Evolutionary conservation across 257 asterid species (phyloP).

Genomic region (Lantana camara): DNA sequence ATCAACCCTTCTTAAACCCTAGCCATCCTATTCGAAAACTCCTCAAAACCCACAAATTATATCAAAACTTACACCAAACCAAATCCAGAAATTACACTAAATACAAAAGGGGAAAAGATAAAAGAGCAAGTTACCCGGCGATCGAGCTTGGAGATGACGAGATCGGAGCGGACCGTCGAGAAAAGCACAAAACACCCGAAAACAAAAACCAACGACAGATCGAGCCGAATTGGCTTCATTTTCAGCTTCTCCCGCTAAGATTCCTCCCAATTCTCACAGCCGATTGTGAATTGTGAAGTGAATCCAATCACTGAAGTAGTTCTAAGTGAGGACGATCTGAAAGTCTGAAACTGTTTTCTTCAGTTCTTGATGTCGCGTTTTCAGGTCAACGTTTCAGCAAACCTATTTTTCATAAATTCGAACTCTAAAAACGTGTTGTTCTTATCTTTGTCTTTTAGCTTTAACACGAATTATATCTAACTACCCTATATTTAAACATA

Average conservation of each 20-base stretch:
- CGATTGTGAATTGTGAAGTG: slow-evolving; percentile 15
- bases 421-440: slow-evolving; percentile 10
- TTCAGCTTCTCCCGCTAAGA: slow-evolving; percentile 23
- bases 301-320: slow-evolving; percentile 7
- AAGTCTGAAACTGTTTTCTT: background rate
- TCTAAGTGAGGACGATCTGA: slow-evolving; percentile 12
- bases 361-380: slow-evolving; percentile 21
- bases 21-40: background rate
- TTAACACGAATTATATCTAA: no score
- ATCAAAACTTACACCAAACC: background rate
- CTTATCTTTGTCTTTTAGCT: background rate
- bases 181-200: slow-evolving; percentile 31
- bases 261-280: slow-evolving; percentile 15
- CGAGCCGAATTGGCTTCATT: slow-evolving; percentile 41
- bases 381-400: background rate
- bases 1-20: slow-evolving; percentile 35
- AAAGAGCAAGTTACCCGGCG: slow-evolving; percentile 58
- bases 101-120: background rate
- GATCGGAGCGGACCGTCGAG: slow-evolving; percentile 66
- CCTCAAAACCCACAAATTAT: background rate
- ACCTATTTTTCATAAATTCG: background rate
- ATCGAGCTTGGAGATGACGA: slow-evolving; percentile 76
- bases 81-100: background rate
- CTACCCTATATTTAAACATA: no score
- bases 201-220: slow-evolving; percentile 32